Evolutionary conservation across 495 filamentous ascomycete species (phyloP).

Genomic region (Amorphotheca resinae): DNA sequence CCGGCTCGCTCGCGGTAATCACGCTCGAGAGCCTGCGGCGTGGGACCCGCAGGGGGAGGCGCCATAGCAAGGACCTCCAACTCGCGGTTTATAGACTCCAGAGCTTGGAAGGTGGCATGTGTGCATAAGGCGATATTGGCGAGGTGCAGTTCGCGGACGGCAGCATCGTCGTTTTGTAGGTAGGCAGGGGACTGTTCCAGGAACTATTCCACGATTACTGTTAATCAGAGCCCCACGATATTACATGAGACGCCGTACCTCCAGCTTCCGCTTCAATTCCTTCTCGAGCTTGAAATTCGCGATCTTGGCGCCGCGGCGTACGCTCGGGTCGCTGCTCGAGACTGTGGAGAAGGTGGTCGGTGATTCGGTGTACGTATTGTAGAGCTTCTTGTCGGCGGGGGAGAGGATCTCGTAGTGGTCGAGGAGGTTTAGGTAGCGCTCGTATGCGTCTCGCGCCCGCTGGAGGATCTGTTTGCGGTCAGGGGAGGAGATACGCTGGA

Average conservation of each 20-base stretch:
- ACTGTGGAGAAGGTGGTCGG: conserved; percentile 57
- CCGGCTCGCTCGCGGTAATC: conserved; percentile 40
- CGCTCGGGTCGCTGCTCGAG: conserved; percentile 54
- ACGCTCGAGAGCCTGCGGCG: conserved; percentile 12
- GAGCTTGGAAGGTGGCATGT: conserved; percentile 70
- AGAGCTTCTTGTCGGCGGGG: conserved; percentile 52
- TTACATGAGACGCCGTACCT: conserved; percentile 32
- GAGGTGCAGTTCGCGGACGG: conserved; percentile 63
- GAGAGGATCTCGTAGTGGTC: conserved; percentile 69
- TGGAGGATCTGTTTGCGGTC: conserved; percentile 54
- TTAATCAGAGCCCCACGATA: neutral
- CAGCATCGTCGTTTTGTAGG: conserved; percentile 61
- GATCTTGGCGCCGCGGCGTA: conserved; percentile 72
- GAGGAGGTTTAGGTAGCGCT: conserved; percentile 60
- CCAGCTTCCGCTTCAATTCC: conserved; percentile 70
- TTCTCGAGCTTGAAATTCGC: conserved; percentile 76
- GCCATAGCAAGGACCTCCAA: conserved; percentile 67
- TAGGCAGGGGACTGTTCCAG: conserved; percentile 45
- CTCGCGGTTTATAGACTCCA: conserved; percentile 77
- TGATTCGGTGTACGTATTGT: conserved; percentile 54
- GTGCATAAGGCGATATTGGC: conserved; percentile 57
- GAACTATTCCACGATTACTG: conserved; percentile 28
- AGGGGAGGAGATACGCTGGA: conserved; percentile 37
- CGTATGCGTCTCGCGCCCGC: conserved; percentile 52
- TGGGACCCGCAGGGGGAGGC: conserved; percentile 26